Conservation (phyloP, 2,329 filamentous ascomycete genomes). For the Colletotrichum caudatum region DNA sequence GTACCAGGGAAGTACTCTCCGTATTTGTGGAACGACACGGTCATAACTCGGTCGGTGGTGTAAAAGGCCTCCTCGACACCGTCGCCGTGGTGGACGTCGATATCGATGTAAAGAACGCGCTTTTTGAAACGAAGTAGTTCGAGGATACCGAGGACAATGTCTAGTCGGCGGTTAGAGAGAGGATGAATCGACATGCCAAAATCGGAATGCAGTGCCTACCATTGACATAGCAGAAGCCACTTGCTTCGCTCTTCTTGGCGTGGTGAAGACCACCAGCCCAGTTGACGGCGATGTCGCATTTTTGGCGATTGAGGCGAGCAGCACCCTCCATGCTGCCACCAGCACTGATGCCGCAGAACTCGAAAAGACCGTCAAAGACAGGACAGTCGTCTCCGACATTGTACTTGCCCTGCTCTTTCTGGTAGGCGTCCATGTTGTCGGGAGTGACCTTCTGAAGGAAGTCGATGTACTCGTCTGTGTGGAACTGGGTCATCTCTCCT, state of each 20-base stretch:
- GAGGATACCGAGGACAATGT: slow-evolving; percentile 95
- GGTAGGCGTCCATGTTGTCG: slow-evolving; percentile 96
- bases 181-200: too few relatives aligned
- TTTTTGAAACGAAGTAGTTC: slow-evolving; percentile 91
- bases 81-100: slow-evolving; percentile 94
- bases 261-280: slow-evolving; percentile 98
- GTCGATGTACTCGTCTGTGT: slow-evolving; percentile 94
- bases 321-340: slow-evolving; percentile 95
- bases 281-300: slow-evolving; percentile 97
- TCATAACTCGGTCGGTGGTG: slow-evolving; percentile 92
- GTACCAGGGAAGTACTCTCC: slow-evolving; percentile 96
- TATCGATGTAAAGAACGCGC: slow-evolving; percentile 97
- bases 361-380: slow-evolving; percentile 97
- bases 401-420: slow-evolving; percentile 91
- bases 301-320: slow-evolving; percentile 86
- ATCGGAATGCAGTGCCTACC: slow-evolving; percentile 60
- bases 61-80: slow-evolving; percentile 95
- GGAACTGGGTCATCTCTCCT: slow-evolving; percentile 93
- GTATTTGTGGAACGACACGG: slow-evolving; percentile 95
- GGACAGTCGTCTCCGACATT: slow-evolving; percentile 98
- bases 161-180: slow-evolving; percentile 57
- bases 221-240: slow-evolving; percentile 98
- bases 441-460: slow-evolving; percentile 96
- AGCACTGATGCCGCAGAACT: slow-evolving; percentile 94
- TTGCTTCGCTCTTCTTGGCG: slow-evolving; percentile 96